A percentile compares a stretch with the other conserved stretches of the same genome.
Evolutionary conservation across 768 basidiomycete genomes (phyloP).

Genomic region (Lactarius evosmus): DNA sequence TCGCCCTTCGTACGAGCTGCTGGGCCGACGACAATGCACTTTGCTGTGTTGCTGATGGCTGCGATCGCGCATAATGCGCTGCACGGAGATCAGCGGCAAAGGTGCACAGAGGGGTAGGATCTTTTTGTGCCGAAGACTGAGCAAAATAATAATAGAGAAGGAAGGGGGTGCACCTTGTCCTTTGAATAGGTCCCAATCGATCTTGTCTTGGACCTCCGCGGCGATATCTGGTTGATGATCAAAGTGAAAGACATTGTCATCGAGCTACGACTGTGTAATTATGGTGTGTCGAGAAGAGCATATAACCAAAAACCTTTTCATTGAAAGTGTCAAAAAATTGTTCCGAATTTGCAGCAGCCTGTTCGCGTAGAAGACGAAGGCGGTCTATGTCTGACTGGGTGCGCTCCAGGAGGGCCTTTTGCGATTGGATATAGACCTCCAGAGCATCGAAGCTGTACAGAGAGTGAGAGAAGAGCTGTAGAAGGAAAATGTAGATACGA

Average conservation of each 20-base stretch:
- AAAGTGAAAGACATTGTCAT: slow-evolving; percentile 37
- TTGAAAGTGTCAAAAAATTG: slow-evolving; percentile 35
- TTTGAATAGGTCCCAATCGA: slow-evolving; percentile 63
- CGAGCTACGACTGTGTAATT: slow-evolving; percentile 32
- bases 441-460: slow-evolving; percentile 57
- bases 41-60: slow-evolving; percentile 41
- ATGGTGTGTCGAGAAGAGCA: slow-evolving; percentile 22
- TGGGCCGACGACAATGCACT: slow-evolving; percentile 54
- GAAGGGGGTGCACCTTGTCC: slow-evolving; percentile 47
- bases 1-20: slow-evolving; percentile 51
- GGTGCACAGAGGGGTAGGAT: slow-evolving; percentile 50
- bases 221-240: slow-evolving; percentile 46
- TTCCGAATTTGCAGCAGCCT: slow-evolving; percentile 39
- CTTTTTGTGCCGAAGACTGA: slow-evolving; percentile 35
- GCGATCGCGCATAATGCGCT: slow-evolving; percentile 38
- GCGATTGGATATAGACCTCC: slow-evolving; percentile 58
- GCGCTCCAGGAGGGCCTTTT: slow-evolving; percentile 54
- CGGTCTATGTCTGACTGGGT: slow-evolving; percentile 62
- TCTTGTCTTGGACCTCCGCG: slow-evolving; percentile 44
- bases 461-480: neutral
- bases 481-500: neutral
- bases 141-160: slow-evolving; percentile 1
- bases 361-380: slow-evolving; percentile 45
- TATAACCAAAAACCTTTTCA: slow-evolving; percentile 39
- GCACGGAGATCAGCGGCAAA: slow-evolving; percentile 42